phyloP scores from a whole-genome alignment of 805 yeast genomes.

The Blastobotrys parvus region DNA sequence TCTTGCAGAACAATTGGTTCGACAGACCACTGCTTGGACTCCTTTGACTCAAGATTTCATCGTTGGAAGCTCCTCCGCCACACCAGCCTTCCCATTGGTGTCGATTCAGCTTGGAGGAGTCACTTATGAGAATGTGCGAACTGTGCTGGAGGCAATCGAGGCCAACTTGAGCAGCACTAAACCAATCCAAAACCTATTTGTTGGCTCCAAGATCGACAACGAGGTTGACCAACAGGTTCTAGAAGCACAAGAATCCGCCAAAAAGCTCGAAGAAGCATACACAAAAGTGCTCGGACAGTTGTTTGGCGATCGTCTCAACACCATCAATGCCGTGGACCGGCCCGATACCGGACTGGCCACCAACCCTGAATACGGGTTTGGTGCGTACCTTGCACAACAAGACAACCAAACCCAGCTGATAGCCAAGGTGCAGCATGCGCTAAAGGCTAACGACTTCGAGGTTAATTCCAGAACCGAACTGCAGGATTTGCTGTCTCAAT shows the following conservation, averaged over 20 bases:
- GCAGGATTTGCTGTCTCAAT: slow-evolving; percentile 52
- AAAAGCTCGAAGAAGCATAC: slow-evolving; percentile 64
- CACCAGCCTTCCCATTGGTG: slow-evolving; percentile 38
- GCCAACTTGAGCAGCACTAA: slow-evolving; percentile 41
- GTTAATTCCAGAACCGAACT: slow-evolving; percentile 40
- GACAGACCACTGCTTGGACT: slow-evolving; percentile 41
- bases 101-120: slow-evolving; percentile 45
- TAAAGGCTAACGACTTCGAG: slow-evolving; percentile 32
- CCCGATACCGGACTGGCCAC: slow-evolving; percentile 35
- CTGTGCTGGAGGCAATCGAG: slow-evolving; percentile 40
- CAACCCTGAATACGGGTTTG: slow-evolving; percentile 84
- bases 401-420: slow-evolving; percentile 43
- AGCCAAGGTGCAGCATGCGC: slow-evolving; percentile 37
- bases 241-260: slow-evolving; percentile 40
- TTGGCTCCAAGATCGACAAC: slow-evolving; percentile 37
- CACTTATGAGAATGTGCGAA: slow-evolving; percentile 32
- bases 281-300: slow-evolving; percentile 65
- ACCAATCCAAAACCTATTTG: slow-evolving; percentile 56
- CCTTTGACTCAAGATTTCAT: slow-evolving; percentile 73
- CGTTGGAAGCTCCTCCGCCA: slow-evolving; percentile 36
- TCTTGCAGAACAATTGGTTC: slow-evolving; percentile 57
- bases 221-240: slow-evolving; percentile 14
- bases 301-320: slow-evolving; percentile 43
- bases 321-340: slow-evolving; percentile 51
- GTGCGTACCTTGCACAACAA: slow-evolving; percentile 54